Evolutionary conservation across 192 early-diverging fungal genomes (phyloP), one percentile per base, ranked within the genome.

Genomic region (Umbelopsis sp.): DNA sequence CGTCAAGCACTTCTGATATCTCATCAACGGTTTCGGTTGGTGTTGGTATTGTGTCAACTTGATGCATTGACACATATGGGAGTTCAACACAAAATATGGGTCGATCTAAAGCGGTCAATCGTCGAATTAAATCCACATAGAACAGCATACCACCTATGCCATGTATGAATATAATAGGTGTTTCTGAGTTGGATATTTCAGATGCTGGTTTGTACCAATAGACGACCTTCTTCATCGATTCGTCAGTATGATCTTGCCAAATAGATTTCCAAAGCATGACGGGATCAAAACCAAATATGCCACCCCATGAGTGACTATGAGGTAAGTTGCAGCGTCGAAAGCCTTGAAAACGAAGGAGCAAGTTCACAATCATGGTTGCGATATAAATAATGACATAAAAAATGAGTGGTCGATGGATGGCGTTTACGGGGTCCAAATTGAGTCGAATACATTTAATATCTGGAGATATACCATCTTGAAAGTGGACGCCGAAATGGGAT

Each of bases 131-230:
- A 22, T 86, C 77, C 20, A 76, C 45, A 71, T 92, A 91, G 43
- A 78, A 78, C 4, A 81, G 65, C 8, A 89, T 50, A 14, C 91
- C 90, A 12, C 89, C 90, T 56, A 92, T 85, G 11, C 91, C 91
- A 73, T 91, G 91, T 16, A 91, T 85, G 50, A 90, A 91, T 0
- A 92, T 82, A 31, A 92, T 71, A 1, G 91, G 89, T 17, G 78
- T 73, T 26, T 75, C n/a, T 26, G 78, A 49, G n/a, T 68, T 49
- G n/a, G 29, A 62, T 78, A 52, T 34, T 59, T 50, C 25, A 26
- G 67, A 62, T 16, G 73, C 38, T 9, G 73, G n/a, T 25, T 71
- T 65, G 59, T 85, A 81, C 83, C 83, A 85, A 67, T 85, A 85
- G 0, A 69, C 69, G 16, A 84, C 12, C 5, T 51, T 69, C 31